A percentile compares a stretch with the other conserved stretches of the same genome.
These are phyloP conservation scores for Aureobasidium lini DNA, from an alignment of 2,329 filamentous ascomycete genomes.

Conservation along the genomic window DNA sequence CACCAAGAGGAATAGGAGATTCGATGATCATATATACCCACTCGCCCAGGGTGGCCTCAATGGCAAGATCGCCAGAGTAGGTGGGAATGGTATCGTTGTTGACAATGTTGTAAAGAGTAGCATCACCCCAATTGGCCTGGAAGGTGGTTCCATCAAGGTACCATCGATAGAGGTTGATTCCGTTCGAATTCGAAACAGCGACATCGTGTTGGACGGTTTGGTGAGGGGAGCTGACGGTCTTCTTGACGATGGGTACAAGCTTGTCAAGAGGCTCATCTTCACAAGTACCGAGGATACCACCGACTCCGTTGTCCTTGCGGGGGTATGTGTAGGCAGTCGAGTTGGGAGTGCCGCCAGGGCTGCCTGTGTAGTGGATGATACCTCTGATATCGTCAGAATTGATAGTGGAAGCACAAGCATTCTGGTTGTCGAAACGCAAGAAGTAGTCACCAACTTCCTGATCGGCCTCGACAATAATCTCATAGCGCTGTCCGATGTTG, in stretches of 20 bases:
- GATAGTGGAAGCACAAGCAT: constrained; percentile 31
- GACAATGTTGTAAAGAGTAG: constrained; percentile 31
- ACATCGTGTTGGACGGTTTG: constrained; percentile 27
- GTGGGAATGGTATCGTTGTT: constrained; percentile 27
- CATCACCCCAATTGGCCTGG: constrained; percentile 31
- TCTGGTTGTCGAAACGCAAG: constrained; percentile 32
- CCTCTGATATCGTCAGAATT: constrained; percentile 25
- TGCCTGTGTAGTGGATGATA: constrained; percentile 30
- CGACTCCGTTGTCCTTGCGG: constrained; percentile 17
- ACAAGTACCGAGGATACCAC: constrained; percentile 18
- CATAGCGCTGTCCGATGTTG: constrained; percentile 31
- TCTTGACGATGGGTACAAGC: constrained; percentile 24
- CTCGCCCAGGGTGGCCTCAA: constrained; percentile 28
- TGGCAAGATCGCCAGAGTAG: constrained; percentile 28
- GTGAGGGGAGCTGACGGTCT: constrained; percentile 18
- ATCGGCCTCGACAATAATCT: constrained; percentile 25
- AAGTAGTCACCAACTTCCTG: constrained; percentile 24
- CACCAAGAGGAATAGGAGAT: constrained; percentile 26
- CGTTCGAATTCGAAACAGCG: constrained; percentile 25
- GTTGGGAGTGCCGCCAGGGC: constrained; percentile 21
- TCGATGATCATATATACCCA: constrained; percentile 41
- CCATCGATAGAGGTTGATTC: constrained; percentile 33
- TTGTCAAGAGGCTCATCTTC: constrained; percentile 28
- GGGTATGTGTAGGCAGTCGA: constrained; percentile 28
- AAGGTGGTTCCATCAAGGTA: constrained; percentile 34